phyloP scores from a whole-genome alignment of 495 filamentous ascomycete genomes.

The Glonium stellatum region DNA sequence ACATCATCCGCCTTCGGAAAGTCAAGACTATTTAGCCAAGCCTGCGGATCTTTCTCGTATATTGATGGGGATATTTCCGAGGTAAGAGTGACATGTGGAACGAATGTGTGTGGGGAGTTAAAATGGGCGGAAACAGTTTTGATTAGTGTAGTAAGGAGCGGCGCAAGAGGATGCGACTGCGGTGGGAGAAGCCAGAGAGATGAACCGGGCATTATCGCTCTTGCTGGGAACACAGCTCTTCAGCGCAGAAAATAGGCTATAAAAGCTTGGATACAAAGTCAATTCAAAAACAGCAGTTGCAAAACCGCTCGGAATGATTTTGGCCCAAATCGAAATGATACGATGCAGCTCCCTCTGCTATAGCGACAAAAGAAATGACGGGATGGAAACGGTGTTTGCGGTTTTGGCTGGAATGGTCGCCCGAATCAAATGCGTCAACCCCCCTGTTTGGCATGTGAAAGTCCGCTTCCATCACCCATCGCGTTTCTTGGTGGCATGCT shows the following conservation, averaged over 20 bases:
- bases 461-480: not conserved
- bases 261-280: no score
- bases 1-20: conserved; percentile 18
- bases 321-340: no score
- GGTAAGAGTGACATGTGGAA: conserved; percentile 36
- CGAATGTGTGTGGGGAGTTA: conserved; percentile 23
- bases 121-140: conserved; percentile 15
- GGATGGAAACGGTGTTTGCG: not conserved
- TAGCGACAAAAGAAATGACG: no score
- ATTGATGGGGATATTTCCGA: conserved; percentile 20
- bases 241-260: no score
- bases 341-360: no score
- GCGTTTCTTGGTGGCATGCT: conserved; percentile 6
- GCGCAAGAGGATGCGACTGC: conserved; percentile 18
- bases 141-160: conserved; percentile 23
- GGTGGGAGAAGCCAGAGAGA: conserved; percentile 37
- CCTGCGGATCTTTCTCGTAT: conserved; percentile 25
- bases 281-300: no score
- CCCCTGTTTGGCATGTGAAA: conserved; percentile 17
- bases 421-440: not conserved
- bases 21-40: conserved; percentile 26
- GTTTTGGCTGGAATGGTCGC: not conserved
- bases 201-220: conserved; percentile 24
- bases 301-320: no score
- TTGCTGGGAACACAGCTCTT: no score